Base-by-base conservation (phyloP, 768 basidiomycete genomes). In the Termitomyces sp. region DNA sequence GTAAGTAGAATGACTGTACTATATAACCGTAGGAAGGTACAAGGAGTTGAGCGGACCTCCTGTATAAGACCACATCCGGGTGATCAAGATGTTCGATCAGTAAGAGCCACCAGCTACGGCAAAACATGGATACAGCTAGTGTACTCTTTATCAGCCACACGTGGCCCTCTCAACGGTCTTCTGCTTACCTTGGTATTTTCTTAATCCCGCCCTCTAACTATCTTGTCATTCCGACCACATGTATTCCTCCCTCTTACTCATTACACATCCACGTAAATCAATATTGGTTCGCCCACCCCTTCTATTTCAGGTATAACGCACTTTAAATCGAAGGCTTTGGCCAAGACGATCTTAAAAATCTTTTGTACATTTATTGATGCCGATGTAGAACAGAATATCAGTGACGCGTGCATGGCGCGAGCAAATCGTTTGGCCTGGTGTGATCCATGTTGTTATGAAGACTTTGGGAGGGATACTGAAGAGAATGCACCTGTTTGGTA, bases 321-420 rank as follows among this genome's bases (percentile, higher is more conserved):
- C 83, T 98, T 98, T 63, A 98, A 83, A 75, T 98, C 97, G 67
- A 98, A 98, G 33, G 95, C 94, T 69, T 98, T 96, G 49, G 93
- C 91, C 51, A 96, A 82, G 46, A 96, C 93, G 72, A 97, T 97
- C 79, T 97, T 95, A 85, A 96, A 96, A 63, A 96, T 96, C 80
- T 99, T 99, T 79, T 99, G 97, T 55, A 99, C 96, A 74, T 99
- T 99, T 78, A 98, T 97, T 60, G 95, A 95, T 62, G 96, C 95
- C 49, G 93, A 92, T 49, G 97, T 99, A 52, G 96, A 98, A 76
- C 96, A 99, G 75, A 98, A 99, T 72, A 99, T 97, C 59, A 99
- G 76, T n/a, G 95, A 96, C 18, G 97, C 95, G 71, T 98, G 95
- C 97, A 99, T 99, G 52, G 97, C 97, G 71, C 92, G 89, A 60